Percentiles rank a stretch among this genome's conserved stretches.
phyloP scores from a whole-genome alignment of 768 basidiomycete species.

The Russula earlei region DNA sequence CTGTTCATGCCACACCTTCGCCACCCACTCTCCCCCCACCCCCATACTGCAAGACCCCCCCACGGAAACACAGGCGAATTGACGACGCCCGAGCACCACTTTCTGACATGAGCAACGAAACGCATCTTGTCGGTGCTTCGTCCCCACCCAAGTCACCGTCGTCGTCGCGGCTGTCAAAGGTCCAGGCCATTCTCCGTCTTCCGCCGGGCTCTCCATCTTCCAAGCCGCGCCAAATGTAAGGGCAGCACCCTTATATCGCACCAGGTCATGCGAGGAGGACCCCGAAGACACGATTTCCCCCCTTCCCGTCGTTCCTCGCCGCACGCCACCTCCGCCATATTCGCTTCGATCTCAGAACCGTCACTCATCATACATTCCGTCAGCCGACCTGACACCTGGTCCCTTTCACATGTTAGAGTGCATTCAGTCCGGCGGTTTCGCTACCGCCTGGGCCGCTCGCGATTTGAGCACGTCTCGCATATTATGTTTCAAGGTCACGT shows the following conservation, averaged over 20 bases:
- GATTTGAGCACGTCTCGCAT: conserved; percentile 16
- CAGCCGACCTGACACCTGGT: conserved; percentile 8
- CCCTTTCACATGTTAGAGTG: conserved; percentile 19
- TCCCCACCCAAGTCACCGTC: conserved; percentile 1
- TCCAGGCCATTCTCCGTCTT: background rate
- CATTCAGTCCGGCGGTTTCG: conserved; percentile 12
- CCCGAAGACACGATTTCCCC: conserved; percentile 1
- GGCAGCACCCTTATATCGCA: background rate
- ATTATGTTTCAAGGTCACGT: conserved; percentile 14
- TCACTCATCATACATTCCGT: conserved; percentile 13
- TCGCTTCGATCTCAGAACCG: conserved; percentile 16
- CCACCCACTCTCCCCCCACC: conserved; percentile 5
- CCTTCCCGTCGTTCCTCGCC: conserved; percentile 9
- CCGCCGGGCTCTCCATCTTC: background rate
- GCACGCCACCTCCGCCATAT: conserved; percentile 6
- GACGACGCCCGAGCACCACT: conserved; percentile 10
- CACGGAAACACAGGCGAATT: conserved; percentile 12
- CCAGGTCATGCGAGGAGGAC: conserved; percentile 10
- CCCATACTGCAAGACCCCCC: conserved; percentile 10
- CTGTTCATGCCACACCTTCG: conserved; percentile 9
- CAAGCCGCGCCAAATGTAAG: conserved; percentile 1
- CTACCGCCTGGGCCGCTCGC: conserved; percentile 17
- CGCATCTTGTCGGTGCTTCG: background rate
- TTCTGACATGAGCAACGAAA: conserved; percentile 16
- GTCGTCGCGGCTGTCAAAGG: background rate